Evolutionary conservation across 2,329 filamentous ascomycete genomes (phyloP).

Genomic region (Aureobasidium subglaciale): DNA sequence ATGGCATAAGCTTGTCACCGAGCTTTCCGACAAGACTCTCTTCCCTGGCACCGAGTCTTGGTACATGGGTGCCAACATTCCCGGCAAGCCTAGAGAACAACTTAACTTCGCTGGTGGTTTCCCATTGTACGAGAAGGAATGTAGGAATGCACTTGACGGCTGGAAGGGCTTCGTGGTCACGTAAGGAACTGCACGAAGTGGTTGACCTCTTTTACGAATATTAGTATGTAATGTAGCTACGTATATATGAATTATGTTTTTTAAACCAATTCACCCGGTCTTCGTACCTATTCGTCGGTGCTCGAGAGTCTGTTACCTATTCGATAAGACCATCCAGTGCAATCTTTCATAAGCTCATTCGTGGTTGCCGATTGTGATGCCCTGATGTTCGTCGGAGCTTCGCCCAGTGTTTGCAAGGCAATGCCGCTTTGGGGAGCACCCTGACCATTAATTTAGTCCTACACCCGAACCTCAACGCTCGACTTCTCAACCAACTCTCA

Average conservation of each 20-base stretch:
- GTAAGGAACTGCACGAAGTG: not conserved
- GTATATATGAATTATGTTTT: constrained; percentile 8
- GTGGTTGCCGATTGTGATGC: no score
- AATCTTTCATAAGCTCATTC: no score
- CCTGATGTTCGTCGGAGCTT: no score
- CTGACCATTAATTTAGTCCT: no score
- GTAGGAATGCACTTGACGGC: constrained; percentile 31
- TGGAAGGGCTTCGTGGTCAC: constrained; percentile 22
- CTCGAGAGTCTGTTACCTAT: no score
- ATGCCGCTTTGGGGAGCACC: no score
- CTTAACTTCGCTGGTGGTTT: constrained; percentile 39
- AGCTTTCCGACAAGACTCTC: constrained; percentile 35
- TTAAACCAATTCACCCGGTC: no score
- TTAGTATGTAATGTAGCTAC: not conserved
- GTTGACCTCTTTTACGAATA: not conserved
- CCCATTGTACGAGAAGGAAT: constrained; percentile 34
- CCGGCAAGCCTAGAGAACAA: constrained; percentile 40
- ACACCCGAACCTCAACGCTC: no score
- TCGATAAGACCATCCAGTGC: no score
- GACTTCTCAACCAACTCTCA: no score
- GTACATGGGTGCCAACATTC: constrained; percentile 42
- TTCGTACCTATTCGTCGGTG: no score
- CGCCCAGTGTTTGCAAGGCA: no score
- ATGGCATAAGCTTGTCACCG: constrained; percentile 34
- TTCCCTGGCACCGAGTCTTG: constrained; percentile 35